Evolutionary conservation across 225 moss, liverwort and hornwort genomes (phyloP).

Genomic region (Pleurozium schreberi): DNA sequence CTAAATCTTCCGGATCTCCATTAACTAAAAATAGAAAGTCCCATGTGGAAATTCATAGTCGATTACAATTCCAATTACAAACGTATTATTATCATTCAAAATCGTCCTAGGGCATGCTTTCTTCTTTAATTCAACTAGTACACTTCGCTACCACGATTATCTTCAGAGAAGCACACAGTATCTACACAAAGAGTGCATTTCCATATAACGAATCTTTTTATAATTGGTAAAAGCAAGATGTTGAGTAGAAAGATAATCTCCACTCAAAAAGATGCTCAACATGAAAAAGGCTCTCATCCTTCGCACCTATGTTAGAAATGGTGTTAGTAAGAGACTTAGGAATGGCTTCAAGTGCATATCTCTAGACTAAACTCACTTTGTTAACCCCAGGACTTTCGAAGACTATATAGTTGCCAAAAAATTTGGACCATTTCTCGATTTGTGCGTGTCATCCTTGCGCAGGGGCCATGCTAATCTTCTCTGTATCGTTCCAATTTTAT

Average conservation of each 20-base stretch:
- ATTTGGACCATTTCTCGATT: constrained; percentile 83
- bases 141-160: background rate
- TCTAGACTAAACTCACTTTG: background rate
- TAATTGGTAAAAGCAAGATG: background rate
- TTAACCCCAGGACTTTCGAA: background rate
- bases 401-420: background rate
- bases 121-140: background rate
- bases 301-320: background rate
- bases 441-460: constrained; percentile 27
- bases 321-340: background rate
- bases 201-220: background rate
- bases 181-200: no score
- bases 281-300: background rate
- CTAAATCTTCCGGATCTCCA: background rate
- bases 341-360: no score
- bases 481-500: constrained; percentile 11
- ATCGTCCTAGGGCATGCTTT: background rate
- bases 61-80: background rate
- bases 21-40: background rate
- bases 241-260: background rate
- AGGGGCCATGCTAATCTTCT: constrained; percentile 97
- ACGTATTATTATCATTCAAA: background rate
- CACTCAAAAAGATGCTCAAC: background rate
- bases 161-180: background rate
- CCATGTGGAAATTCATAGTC: background rate